A percentile compares a stretch with the other conserved stretches of the same genome.
Conservation (phyloP, 2,329 filamentous ascomycete genomes). For the Sodiomyces alkalinus region DNA sequence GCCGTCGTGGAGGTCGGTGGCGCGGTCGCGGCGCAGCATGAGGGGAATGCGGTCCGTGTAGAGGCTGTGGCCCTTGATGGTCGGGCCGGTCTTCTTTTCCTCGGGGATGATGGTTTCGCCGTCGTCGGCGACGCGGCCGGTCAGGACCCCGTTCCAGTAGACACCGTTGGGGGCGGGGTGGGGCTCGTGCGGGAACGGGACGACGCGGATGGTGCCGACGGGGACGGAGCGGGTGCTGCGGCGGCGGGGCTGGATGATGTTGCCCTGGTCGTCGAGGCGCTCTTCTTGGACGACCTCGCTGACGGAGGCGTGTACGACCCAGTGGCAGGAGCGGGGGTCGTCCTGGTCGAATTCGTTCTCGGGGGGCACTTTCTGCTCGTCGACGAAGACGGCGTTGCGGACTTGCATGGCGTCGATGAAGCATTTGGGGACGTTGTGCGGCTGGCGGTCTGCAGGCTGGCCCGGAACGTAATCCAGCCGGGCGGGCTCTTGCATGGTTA, state of each 20-base stretch:
- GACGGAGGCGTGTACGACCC: constrained; percentile 66
- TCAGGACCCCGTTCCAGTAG: constrained; percentile 29
- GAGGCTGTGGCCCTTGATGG: constrained; percentile 9
- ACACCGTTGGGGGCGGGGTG: constrained; percentile 39
- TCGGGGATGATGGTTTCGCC: not conserved
- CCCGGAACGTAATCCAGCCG: constrained; percentile 32
- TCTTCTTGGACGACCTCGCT: constrained; percentile 28
- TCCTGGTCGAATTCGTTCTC: constrained; percentile 69
- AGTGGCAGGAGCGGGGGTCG: constrained; percentile 68
- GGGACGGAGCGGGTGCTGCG: constrained; percentile 33
- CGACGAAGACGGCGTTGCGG: constrained; percentile 43
- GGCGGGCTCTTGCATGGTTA: constrained; percentile 30
- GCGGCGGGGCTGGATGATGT: constrained; percentile 23
- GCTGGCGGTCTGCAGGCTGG: constrained; percentile 26
- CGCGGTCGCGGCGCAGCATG: constrained; percentile 18
- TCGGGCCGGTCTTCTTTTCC: constrained; percentile 3
- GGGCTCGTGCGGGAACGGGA: constrained; percentile 62
- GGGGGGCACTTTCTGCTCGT: constrained; percentile 40
- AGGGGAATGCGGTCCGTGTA: constrained; percentile 4
- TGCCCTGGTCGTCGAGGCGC: constrained; percentile 25
- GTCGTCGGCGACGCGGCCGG: constrained; percentile 10
- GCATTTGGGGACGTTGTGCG: constrained; percentile 27
- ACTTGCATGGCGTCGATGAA: constrained; percentile 53
- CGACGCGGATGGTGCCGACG: constrained; percentile 63
- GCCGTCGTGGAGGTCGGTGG: constrained; percentile 39